A percentile compares a stretch with the other conserved stretches of the same genome.
phyloP scores from a whole-genome alignment of 106 monocot species.

The Alisma plantagoaquatica region DNA sequence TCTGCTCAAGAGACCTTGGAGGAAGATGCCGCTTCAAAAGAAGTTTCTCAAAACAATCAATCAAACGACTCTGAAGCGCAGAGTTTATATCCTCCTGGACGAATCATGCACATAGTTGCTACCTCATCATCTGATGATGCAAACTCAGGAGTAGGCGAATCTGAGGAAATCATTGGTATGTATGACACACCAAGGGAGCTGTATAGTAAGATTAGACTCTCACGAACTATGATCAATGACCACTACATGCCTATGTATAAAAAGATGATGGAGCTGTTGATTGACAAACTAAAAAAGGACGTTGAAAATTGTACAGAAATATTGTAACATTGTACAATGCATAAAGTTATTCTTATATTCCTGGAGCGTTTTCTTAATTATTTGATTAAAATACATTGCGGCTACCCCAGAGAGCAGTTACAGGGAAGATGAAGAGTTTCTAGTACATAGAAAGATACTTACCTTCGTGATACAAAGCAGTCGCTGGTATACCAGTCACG shows the following conservation, averaged over 20 bases:
- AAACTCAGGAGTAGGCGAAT: slow-evolving; percentile 1
- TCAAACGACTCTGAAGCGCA: slow-evolving; percentile 12
- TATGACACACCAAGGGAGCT: slow-evolving; percentile 50
- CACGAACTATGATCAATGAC: slow-evolving; percentile 62
- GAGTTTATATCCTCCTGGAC: slow-evolving; percentile 58
- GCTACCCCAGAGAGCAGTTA: no score
- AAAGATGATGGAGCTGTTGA: slow-evolving; percentile 60
- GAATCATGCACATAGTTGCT: slow-evolving; percentile 63
- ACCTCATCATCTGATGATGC: slow-evolving; percentile 11
- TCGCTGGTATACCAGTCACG: no score
- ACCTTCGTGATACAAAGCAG: no score
- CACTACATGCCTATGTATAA: slow-evolving; percentile 70
- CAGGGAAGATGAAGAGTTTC: no score
- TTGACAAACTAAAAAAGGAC: slow-evolving; percentile 33
- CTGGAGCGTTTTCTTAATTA: no score
- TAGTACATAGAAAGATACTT: no score
- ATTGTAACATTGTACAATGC: no score
- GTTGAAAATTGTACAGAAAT: slow-evolving; percentile 1
- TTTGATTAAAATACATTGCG: no score
- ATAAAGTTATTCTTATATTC: no score
- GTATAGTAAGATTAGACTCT: slow-evolving; percentile 52
- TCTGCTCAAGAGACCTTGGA: slow-evolving; percentile 26
- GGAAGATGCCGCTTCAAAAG: slow-evolving; percentile 17
- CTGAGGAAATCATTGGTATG: slow-evolving; percentile 25
- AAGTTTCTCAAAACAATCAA: slow-evolving; percentile 19